These are phyloP conservation scores for Rubus parviflorus DNA, from an alignment of 306 rosid genomes.

Conservation along the genomic window DNA sequence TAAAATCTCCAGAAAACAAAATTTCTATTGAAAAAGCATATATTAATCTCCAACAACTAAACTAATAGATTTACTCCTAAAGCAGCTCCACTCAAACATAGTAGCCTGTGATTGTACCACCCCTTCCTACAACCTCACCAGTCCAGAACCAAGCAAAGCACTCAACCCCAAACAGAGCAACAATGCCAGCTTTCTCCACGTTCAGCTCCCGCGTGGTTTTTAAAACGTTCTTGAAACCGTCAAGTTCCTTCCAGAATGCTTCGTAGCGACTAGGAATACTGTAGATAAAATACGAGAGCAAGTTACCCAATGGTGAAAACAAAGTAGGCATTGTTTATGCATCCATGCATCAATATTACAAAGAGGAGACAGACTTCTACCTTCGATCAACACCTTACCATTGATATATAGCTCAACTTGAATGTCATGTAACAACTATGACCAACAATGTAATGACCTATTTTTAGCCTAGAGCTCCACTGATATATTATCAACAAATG, in stretches of 20 bases:
- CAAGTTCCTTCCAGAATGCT: constrained; percentile 45
- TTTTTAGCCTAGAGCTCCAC: not conserved
- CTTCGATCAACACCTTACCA: not conserved
- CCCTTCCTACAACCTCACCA: constrained; percentile 52
- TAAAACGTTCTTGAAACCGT: constrained; percentile 23
- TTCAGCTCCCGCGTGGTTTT: constrained; percentile 37
- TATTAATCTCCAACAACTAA: constrained; percentile 12
- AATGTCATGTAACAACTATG: not conserved
- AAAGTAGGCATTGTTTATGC: not conserved
- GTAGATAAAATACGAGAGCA: constrained; percentile 10
- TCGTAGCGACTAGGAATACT: constrained; percentile 48
- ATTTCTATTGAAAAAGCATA: constrained; percentile 4
- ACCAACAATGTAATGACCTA: not conserved
- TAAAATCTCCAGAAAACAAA: constrained; percentile 14
- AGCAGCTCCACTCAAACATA: constrained; percentile 28
- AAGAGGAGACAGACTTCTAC: not conserved
- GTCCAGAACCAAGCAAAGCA: constrained; percentile 57
- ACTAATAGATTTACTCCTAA: constrained; percentile 10
- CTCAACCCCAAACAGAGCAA: constrained; percentile 49
- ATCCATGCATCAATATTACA: not conserved
- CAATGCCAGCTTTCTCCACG: constrained; percentile 34
- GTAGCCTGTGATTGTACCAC: constrained; percentile 55
- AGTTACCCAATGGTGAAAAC: constrained; percentile 11
- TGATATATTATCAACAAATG: not conserved
- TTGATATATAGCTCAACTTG: not conserved